Percentiles rank a stretch among this genome's conserved stretches.
phyloP scores from a whole-genome alignment of 257 asterid genomes.

The Misopates orontium region DNA sequence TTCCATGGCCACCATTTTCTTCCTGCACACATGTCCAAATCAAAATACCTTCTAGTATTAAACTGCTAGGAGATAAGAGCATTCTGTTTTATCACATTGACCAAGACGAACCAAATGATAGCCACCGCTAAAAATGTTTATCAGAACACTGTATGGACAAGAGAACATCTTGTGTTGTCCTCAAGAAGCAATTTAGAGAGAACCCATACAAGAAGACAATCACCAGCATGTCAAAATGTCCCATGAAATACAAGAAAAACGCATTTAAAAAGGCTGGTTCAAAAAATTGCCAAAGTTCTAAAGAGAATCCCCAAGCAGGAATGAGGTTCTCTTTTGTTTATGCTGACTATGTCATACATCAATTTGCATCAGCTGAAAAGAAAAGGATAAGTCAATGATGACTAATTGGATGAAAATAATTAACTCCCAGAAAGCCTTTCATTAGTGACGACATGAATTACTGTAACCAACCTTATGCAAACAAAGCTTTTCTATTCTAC shows the following conservation, averaged over 20 bases:
- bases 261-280: background rate
- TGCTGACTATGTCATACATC: background rate
- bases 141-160: background rate
- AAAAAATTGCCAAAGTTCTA: background rate
- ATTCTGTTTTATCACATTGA: conserved; percentile 5
- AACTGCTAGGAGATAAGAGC: conserved; percentile 13
- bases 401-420: background rate
- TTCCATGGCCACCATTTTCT: conserved; percentile 36
- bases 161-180: background rate
- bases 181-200: background rate
- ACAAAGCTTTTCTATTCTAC: conserved; percentile 6
- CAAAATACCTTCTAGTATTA: background rate
- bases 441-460: background rate
- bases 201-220: background rate
- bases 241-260: background rate
- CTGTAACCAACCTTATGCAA: conserved; percentile 6
- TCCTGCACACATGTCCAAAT: conserved; percentile 43
- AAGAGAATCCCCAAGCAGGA: background rate
- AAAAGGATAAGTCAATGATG: background rate
- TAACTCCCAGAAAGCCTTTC: conserved; percentile 1
- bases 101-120: conserved; percentile 4
- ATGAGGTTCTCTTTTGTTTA: background rate
- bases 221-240: background rate
- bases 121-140: conserved; percentile 1
- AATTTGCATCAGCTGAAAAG: conserved; percentile 15